phyloP scores from a whole-genome alignment of 2,329 filamentous ascomycete species.

The Xylariaceae sp. region DNA sequence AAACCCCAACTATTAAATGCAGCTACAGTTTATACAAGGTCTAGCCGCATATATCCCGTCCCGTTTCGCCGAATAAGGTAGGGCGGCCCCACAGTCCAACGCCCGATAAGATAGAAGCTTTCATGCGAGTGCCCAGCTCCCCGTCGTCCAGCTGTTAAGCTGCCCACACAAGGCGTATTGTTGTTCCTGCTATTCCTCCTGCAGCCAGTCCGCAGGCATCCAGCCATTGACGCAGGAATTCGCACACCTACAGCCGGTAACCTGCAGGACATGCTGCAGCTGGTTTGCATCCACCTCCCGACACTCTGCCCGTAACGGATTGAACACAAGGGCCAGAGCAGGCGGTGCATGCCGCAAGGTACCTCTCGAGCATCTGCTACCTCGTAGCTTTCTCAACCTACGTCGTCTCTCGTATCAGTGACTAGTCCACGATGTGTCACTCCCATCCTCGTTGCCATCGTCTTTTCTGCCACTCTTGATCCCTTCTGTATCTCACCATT shows the following conservation, averaged over 20 bases:
- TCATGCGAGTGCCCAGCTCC: background rate
- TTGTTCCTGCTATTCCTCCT: no score
- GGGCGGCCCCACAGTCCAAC: slow-evolving; percentile 3
- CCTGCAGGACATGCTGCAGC: slow-evolving; percentile 8
- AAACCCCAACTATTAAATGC: background rate
- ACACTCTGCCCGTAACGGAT: slow-evolving; percentile 2
- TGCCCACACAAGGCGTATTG: no score
- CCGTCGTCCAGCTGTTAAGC: no score
- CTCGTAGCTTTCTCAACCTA: no score
- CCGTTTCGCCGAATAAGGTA: slow-evolving; percentile 1
- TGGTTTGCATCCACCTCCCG: background rate
- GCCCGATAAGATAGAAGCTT: slow-evolving; percentile 14
- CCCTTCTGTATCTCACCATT: background rate
- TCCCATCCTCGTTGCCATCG: slow-evolving; percentile 5
- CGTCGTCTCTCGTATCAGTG: no score
- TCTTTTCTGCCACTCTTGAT: background rate
- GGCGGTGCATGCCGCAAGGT: no score
- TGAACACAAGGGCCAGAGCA: no score
- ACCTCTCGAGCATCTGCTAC: no score
- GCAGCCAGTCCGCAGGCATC: no score
- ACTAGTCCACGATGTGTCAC: slow-evolving; percentile 23
- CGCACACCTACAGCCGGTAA: background rate
- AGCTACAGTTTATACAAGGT: no score
- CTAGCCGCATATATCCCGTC: no score
- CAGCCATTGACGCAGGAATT: slow-evolving; percentile 1